Percentiles rank a stretch among this genome's conserved stretches.
Evolutionary conservation across 768 basidiomycete genomes (phyloP).

Genomic region (Amanita polypyramis): DNA sequence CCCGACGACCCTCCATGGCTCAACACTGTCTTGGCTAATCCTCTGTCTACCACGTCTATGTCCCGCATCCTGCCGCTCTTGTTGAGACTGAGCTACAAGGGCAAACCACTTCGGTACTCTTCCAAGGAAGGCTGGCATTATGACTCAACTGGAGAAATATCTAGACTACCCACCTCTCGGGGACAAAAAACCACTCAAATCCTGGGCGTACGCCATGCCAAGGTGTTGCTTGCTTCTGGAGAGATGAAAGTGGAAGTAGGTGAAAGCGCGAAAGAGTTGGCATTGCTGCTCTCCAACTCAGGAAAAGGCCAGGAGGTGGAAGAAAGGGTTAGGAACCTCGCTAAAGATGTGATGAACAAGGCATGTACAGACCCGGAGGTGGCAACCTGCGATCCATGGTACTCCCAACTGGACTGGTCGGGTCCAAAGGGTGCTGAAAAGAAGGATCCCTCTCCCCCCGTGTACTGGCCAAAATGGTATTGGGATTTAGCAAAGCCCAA

Average conservation of each 20-base stretch:
- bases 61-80: conserved; percentile 59
- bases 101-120: conserved; percentile 46
- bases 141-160: conserved; percentile 15
- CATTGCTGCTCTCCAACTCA: conserved; percentile 31
- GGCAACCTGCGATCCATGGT: conserved; percentile 40
- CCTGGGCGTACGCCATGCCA: conserved; percentile 35
- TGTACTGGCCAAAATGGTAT: conserved; percentile 95
- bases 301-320: conserved; percentile 25
- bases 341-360: not conserved
- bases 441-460: conserved; percentile 29
- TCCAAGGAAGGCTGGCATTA: conserved; percentile 62
- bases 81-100: conserved; percentile 51
- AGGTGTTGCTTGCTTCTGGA: conserved; percentile 32
- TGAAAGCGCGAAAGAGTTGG: conserved; percentile 22
- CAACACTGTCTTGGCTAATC: conserved; percentile 31
- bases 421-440: conserved; percentile 20
- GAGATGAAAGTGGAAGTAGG: conserved; percentile 28
- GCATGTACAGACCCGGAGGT: not conserved
- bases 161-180: conserved; percentile 32
- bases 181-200: conserved; percentile 33
- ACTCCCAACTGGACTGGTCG: conserved; percentile 61
- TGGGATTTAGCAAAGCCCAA: conserved; percentile 79
- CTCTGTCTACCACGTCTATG: conserved; percentile 28
- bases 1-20: conserved; percentile 27
- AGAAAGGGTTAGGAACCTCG: not conserved